Evolutionary conservation across 257 asterid species (phyloP).

Genomic region (Avicennia marina): DNA sequence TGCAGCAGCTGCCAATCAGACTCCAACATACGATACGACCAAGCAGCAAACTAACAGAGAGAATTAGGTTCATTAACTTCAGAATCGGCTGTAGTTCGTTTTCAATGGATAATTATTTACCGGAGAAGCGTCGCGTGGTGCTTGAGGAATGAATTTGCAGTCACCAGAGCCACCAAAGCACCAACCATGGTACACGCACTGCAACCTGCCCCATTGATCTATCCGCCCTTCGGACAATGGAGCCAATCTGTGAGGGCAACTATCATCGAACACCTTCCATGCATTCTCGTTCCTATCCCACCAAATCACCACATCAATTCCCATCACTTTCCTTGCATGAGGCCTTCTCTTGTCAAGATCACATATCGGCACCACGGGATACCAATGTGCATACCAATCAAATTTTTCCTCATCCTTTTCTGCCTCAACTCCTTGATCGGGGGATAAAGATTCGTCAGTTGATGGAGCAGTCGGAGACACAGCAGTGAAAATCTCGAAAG

Average conservation of each 20-base stretch:
- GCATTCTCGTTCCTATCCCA: slow-evolving; percentile 69
- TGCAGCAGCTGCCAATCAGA: too few relatives aligned
- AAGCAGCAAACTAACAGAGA: too few relatives aligned
- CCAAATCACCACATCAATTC: slow-evolving; percentile 77
- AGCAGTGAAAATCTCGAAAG: slow-evolving; percentile 45
- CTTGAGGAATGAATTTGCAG: slow-evolving; percentile 84
- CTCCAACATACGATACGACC: too few relatives aligned
- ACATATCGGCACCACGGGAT: slow-evolving; percentile 66
- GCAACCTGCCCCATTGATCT: slow-evolving; percentile 89
- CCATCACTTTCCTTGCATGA: slow-evolving; percentile 67
- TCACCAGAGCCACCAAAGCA: slow-evolving; percentile 79
- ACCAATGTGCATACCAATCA: slow-evolving; percentile 88
- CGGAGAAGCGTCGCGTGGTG: slow-evolving; percentile 85
- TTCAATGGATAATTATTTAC: slow-evolving; percentile 17
- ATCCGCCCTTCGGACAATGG: slow-evolving; percentile 89
- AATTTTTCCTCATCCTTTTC: slow-evolving; percentile 41
- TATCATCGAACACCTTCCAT: slow-evolving; percentile 85
- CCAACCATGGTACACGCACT: slow-evolving; percentile 96
- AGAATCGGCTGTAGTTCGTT: too few relatives aligned
- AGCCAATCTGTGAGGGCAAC: slow-evolving; percentile 84
- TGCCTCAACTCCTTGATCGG: slow-evolving; percentile 27
- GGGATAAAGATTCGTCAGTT: slow-evolving; percentile 22
- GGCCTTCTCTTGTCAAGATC: slow-evolving; percentile 90
- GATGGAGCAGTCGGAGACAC: slow-evolving; percentile 29
- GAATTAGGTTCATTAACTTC: too few relatives aligned